These are phyloP conservation scores for Tulasnella sp. DNA, from an alignment of 768 basidiomycete species.

Conservation along the genomic window DNA sequence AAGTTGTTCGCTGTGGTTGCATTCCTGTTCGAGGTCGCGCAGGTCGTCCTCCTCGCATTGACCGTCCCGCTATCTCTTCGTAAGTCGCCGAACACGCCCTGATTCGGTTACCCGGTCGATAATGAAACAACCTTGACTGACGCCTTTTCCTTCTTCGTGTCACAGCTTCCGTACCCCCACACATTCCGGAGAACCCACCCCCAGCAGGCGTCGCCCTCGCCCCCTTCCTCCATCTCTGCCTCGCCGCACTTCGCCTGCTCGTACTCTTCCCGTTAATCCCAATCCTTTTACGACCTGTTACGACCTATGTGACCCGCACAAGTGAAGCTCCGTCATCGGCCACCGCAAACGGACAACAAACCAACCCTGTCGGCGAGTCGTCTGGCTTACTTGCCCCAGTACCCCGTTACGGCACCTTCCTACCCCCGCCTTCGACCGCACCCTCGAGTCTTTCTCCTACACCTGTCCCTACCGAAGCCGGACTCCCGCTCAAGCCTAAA, in stretches of 20 bases:
- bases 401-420: slow-evolving; percentile 24
- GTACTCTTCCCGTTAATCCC: slow-evolving; percentile 48
- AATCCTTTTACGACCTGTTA: slow-evolving; percentile 49
- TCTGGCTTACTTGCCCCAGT: slow-evolving; percentile 38
- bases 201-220: slow-evolving; percentile 21
- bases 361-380: slow-evolving; percentile 34
- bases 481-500: slow-evolving; percentile 24
- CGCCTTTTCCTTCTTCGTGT: too few species aligned
- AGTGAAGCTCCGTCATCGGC: slow-evolving; percentile 26
- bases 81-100: too few species aligned
- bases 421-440: slow-evolving; percentile 27
- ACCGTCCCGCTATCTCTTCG: slow-evolving; percentile 16
- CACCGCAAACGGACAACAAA: slow-evolving; percentile 26
- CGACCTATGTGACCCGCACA: slow-evolving; percentile 43
- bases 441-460: slow-evolving; percentile 20
- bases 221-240: slow-evolving; percentile 36
- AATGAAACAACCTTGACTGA: too few species aligned
- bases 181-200: slow-evolving; percentile 16
- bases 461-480: slow-evolving; percentile 35
- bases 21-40: slow-evolving; percentile 45
- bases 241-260: slow-evolving; percentile 54
- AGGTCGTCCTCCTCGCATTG: slow-evolving; percentile 43
- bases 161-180: neutral
- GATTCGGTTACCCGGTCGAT: too few species aligned
- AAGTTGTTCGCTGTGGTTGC: slow-evolving; percentile 43